Evolutionary conservation across 2,329 filamentous ascomycete genomes (phyloP), one percentile per base, ranked within the genome.

Genomic region (Davidsoniella neocaledoniae): DNA sequence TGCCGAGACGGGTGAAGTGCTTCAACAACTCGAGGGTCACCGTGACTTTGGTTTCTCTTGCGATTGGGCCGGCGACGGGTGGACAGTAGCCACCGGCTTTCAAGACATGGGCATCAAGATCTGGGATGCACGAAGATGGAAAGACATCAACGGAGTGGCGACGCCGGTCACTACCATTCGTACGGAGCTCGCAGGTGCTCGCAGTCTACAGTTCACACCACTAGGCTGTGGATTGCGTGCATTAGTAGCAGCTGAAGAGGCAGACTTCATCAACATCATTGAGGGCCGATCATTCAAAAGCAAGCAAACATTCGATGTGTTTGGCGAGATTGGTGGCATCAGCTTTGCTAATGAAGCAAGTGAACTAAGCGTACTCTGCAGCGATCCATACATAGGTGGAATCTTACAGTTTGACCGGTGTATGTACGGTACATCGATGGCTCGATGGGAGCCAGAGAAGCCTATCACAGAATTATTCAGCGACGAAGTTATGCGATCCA

Each of bases 21-120:
- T 73, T 54, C 70, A 80, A 56, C 64, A 66, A 23, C 71, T 88
- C 1, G 62, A 66, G 3, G 79, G 80, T 2, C 82, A 86, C 58
- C 68, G 68, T 12, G 83, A 87, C 58, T 83, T 73, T 56, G 81
- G 78, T 2, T 90, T 88, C 58, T 77, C 83, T 1, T 86, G 81
- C 58, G 83, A 81, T 56, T 90, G 84, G 84, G 80, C 83, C 16
- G 77, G 82, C 48, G 80, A 88, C 59, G 83, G 83, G 29, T 78
- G 79, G 66, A 81, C 79, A 10, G 72, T 88, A 17, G 84, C 84
- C 10, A 88, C 84, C 0, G 83, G 79, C 19, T 81, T 81, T 54
- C 83, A 90, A 62, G 84, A 90, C 61, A 80, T 73, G 60, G 73
- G 71, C 25, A 71, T 88, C 56, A 77, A 79, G 55, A 76, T 90